A percentile compares a stretch with the other conserved stretches of the same genome.
Evolutionary conservation across 1,284 basidiomycete species (phyloP).

Genomic region (Naganishia cerealis): DNA sequence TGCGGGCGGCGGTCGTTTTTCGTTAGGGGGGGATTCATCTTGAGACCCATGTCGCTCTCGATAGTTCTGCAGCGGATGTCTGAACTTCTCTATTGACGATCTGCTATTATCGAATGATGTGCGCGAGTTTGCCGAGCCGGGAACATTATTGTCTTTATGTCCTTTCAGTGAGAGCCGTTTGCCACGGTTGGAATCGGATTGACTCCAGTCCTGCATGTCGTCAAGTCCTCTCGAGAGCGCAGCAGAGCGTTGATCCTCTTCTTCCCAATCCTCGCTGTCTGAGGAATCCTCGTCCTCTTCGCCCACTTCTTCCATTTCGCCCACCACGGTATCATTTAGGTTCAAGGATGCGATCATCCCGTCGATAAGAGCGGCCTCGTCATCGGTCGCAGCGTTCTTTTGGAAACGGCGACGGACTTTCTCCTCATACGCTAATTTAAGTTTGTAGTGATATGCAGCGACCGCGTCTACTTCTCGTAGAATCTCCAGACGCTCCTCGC

Average conservation of each 20-base stretch:
- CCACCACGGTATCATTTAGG: conserved; percentile 72
- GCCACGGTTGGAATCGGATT: conserved; percentile 18
- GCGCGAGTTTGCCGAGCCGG: conserved; percentile 3
- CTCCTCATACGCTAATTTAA: conserved; percentile 86
- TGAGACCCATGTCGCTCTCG: conserved; percentile 32
- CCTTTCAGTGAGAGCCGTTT: conserved; percentile 28
- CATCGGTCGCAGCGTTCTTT: conserved; percentile 61
- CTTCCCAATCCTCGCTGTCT: conserved; percentile 22
- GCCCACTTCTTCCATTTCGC: conserved; percentile 67
- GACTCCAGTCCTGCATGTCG: conserved; percentile 23
- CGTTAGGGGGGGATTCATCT: conserved; percentile 30
- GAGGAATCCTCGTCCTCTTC: conserved; percentile 62
- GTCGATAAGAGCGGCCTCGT: conserved; percentile 73
- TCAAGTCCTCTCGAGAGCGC: conserved; percentile 23
- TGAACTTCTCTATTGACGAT: conserved; percentile 37
- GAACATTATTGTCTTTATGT: neutral
- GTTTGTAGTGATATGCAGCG: conserved; percentile 83
- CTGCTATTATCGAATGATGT: conserved; percentile 24
- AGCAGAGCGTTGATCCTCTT: conserved; percentile 18
- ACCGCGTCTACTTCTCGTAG: conserved; percentile 81
- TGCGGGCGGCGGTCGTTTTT: conserved; percentile 30
- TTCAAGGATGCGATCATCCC: conserved; percentile 74
- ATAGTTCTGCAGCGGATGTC: conserved; percentile 39
- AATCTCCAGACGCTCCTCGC: conserved; percentile 70
- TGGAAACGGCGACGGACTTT: conserved; percentile 79